Evolutionary conservation across 108 stramenopile genomes (phyloP).

Genomic region (Cyclotella baltica): DNA sequence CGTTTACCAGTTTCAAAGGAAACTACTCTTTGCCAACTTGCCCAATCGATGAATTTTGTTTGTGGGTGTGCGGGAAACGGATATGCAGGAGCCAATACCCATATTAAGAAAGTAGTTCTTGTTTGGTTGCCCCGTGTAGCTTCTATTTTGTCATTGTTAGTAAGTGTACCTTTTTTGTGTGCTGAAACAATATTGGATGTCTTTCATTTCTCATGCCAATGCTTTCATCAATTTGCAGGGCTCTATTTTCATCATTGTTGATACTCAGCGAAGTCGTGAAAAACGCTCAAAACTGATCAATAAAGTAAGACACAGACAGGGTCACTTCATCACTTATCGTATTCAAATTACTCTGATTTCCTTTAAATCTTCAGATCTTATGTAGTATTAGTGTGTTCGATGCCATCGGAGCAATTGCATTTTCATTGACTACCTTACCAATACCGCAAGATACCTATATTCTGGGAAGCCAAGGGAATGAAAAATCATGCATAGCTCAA

Average conservation of each 20-base stretch:
- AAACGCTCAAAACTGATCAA: not conserved
- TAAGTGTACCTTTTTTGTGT: not conserved
- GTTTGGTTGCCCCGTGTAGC: conserved; percentile 30
- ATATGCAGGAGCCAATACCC: conserved; percentile 23
- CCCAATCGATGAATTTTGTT: conserved; percentile 22
- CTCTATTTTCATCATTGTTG: conserved; percentile 18
- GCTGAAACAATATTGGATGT: not conserved
- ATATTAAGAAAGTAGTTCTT: conserved; percentile 10
- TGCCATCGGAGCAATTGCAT: conserved; percentile 20
- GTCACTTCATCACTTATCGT: not conserved
- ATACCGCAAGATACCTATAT: conserved; percentile 22
- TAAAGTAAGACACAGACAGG: not conserved
- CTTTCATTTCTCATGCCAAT: not conserved
- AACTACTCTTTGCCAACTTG: conserved; percentile 16
- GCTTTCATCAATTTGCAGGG: too few species aligned
- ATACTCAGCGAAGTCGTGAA: not conserved
- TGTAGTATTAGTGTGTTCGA: conserved; percentile 3
- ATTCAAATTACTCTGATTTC: not conserved
- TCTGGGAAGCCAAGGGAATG: conserved; percentile 35
- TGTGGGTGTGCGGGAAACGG: conserved; percentile 35
- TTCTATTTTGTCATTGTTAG: conserved; percentile 20
- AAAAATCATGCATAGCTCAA: conserved; percentile 49
- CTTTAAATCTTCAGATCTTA: conserved; percentile 23
- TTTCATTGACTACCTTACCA: conserved; percentile 29
- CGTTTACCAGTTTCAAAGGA: not conserved